Evolutionary conservation across 2,329 filamentous ascomycete genomes (phyloP).

Genomic region (Diplodia sapinea): DNA sequence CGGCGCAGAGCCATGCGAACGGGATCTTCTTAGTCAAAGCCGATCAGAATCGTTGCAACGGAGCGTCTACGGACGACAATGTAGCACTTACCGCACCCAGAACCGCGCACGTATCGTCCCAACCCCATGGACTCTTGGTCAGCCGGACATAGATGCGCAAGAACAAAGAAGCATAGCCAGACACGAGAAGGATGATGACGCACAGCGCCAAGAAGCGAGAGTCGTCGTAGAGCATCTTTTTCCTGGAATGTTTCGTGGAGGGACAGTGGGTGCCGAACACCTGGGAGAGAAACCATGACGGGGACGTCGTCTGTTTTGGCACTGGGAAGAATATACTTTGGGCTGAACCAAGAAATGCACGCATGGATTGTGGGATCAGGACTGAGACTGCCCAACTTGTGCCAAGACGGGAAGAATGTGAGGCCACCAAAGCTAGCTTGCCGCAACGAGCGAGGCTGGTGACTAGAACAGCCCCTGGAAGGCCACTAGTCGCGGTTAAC

Average conservation of each 20-base stretch:
- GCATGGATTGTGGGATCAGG: too few species aligned
- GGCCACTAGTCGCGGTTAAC: too few species aligned
- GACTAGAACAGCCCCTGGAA: too few species aligned
- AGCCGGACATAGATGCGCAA: conserved; percentile 3
- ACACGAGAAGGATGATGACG: background rate
- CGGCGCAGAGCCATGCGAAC: conserved; percentile 1
- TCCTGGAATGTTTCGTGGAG: background rate
- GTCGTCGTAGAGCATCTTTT: conserved; percentile 6
- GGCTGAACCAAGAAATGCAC: too few species aligned
- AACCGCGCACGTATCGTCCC: background rate
- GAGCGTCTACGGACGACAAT: too few species aligned
- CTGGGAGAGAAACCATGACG: background rate
- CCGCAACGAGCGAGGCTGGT: too few species aligned
- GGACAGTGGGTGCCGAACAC: background rate
- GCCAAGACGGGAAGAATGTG: too few species aligned
- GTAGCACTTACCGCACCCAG: background rate
- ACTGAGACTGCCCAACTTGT: too few species aligned
- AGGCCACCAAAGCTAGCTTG: too few species aligned
- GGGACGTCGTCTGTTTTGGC: too few species aligned
- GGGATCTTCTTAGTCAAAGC: background rate
- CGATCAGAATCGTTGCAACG: background rate
- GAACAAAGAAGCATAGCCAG: background rate
- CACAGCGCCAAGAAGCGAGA: background rate
- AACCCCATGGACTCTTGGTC: background rate
- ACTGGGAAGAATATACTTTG: too few species aligned